phyloP scores from a whole-genome alignment of 805 yeast genomes.

The Kodamaea neixiangensis region DNA sequence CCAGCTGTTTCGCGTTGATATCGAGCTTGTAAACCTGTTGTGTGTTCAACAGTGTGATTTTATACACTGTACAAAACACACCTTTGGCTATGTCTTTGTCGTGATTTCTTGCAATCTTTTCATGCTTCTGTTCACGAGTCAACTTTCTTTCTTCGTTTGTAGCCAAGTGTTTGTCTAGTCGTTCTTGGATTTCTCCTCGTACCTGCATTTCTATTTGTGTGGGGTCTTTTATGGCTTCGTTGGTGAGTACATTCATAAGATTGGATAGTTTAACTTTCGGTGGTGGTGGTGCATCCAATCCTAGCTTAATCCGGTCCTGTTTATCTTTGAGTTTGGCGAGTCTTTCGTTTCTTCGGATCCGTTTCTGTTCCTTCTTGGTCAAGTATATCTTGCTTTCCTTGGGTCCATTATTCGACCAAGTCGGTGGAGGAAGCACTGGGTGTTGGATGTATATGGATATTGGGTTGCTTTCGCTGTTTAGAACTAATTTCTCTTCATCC shows the following conservation, averaged over 20 bases:
- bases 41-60: constrained; percentile 58
- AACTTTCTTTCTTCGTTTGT: constrained; percentile 65
- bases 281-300: constrained; percentile 83
- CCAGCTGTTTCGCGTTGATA: constrained; percentile 74
- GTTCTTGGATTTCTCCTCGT: constrained; percentile 61
- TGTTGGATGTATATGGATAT: constrained; percentile 78
- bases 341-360: constrained; percentile 71
- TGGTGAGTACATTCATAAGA: constrained; percentile 81
- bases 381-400: constrained; percentile 53
- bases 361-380: constrained; percentile 75
- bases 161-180: constrained; percentile 58
- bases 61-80: constrained; percentile 56
- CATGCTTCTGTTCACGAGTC: constrained; percentile 56
- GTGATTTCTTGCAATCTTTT: constrained; percentile 42
- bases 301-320: constrained; percentile 77
- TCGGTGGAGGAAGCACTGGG: constrained; percentile 66
- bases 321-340: constrained; percentile 61
- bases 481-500: constrained; percentile 26
- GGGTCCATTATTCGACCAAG: constrained; percentile 52
- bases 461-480: constrained; percentile 45
- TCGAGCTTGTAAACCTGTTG: constrained; percentile 75
- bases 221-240: constrained; percentile 86
- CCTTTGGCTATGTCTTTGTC: constrained; percentile 56
- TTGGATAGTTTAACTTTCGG: constrained; percentile 86
- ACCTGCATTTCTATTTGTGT: constrained; percentile 81